Evolutionary conservation across 1,139 yeast genomes (phyloP).

Genomic region (Pichia sp.): DNA sequence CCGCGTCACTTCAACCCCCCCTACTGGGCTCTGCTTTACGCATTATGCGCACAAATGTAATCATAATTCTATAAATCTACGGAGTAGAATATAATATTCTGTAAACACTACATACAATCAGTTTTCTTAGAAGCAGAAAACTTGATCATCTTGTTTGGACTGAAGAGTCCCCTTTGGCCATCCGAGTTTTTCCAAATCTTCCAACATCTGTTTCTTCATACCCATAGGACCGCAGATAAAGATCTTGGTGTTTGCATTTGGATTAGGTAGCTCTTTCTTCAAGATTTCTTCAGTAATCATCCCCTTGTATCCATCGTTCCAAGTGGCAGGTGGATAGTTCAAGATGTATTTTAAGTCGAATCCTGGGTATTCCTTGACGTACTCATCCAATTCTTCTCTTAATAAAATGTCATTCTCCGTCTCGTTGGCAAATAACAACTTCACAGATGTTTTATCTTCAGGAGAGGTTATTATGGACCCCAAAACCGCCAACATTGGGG

Average conservation of each 20-base stretch:
- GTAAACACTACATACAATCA: neutral
- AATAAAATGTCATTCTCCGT: constrained; percentile 71
- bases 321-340: constrained; percentile 34
- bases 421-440: constrained; percentile 65
- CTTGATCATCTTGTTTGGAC: constrained; percentile 57
- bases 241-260: constrained; percentile 46
- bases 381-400: constrained; percentile 65
- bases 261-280: constrained; percentile 46
- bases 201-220: constrained; percentile 52
- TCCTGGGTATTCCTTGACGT: constrained; percentile 56
- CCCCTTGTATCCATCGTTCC: constrained; percentile 60
- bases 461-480: constrained; percentile 63
- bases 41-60: too few species aligned
- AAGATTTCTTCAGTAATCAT: constrained; percentile 56
- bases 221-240: constrained; percentile 76
- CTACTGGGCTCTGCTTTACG: too few species aligned
- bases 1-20: neutral
- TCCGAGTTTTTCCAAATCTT: constrained; percentile 53
- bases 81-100: neutral
- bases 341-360: constrained; percentile 50
- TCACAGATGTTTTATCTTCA: constrained; percentile 55
- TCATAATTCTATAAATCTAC: neutral
- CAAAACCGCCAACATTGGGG: constrained; percentile 70
- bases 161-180: constrained; percentile 52
- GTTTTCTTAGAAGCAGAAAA: constrained; percentile 54